Evolutionary conservation across 495 filamentous ascomycete species (phyloP), one percentile per base, ranked within the genome.

Genomic region (Hamigera avellanea): DNA sequence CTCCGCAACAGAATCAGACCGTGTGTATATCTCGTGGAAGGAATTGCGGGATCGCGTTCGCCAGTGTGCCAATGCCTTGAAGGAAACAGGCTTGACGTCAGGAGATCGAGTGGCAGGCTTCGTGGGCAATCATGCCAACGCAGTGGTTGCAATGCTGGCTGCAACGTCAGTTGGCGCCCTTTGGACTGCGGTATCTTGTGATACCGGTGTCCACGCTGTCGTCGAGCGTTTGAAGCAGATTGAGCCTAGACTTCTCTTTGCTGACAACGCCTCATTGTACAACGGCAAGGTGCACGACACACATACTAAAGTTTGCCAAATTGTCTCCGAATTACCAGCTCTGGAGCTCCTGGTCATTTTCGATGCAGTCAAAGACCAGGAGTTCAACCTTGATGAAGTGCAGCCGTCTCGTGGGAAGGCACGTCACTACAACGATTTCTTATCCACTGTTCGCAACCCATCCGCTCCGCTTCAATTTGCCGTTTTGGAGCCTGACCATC

Each of bases 181-280:
- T 28, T 95, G 86, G 86, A 89, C 86, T 1, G 83, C 83, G 2
- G 80, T 93, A 30, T 88, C 81, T 43, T 82, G 84, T 0, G 85
- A 93, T 52, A 86, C 75, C 19, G 85, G 85, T n/a, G 70, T 78
- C 4, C 73, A 78, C 47, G 79, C 78, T 5, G 85, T 94, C 3
- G 59, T 95, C 12, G 88, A 94, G 45, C 75, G 87, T 7, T 59
- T 94, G 35, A 66, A 66, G 41, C 87, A 95, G 66, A 83, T 95
- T 35, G 69, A 80, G 38, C 87, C 88, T 2, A 75, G 71, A 34
- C 54, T 89, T 6, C 62, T 95, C 8, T 89, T 95, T 48, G 76
- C 84, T 6, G 87, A 94, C 58, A 87, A 86, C 49, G 83, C 78
- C 18, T 81, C 82, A 1, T 66, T 86, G 21, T 94, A 95, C 57